A percentile compares a stretch with the other conserved stretches of the same genome.
Evolutionary conservation across 2,329 filamentous ascomycete species (phyloP).

Genomic region (Claviceps maximensis): DNA sequence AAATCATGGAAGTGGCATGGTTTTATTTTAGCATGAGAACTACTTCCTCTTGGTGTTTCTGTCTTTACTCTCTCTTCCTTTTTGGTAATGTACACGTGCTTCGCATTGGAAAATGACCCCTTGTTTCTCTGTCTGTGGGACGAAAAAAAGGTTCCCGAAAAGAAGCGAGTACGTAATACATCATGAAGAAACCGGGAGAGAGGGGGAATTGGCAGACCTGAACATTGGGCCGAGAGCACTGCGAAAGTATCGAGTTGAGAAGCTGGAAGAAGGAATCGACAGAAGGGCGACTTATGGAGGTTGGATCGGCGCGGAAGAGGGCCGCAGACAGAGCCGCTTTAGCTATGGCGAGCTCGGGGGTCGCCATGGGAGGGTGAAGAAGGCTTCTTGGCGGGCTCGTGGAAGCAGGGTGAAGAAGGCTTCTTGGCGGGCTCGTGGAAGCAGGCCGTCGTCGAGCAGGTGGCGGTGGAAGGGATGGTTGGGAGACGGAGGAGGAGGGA

Average conservation of each 20-base stretch:
- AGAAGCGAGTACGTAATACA: neutral
- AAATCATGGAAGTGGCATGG: constrained; percentile 1
- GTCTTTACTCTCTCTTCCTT: neutral
- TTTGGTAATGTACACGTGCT: too few species aligned
- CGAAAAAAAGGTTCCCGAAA: neutral
- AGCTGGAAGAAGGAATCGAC: constrained; percentile 56
- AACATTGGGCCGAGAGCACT: constrained; percentile 70
- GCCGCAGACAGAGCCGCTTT: constrained; percentile 66
- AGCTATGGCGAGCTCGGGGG: constrained; percentile 60
- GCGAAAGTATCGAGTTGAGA: constrained; percentile 50
- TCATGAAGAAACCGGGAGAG: neutral
- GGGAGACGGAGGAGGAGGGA: neutral
- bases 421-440: neutral
- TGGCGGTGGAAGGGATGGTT: neutral
- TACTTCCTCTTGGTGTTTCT: neutral
- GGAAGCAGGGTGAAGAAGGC: neutral
- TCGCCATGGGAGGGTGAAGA: constrained; percentile 37
- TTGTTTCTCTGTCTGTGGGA: neutral
- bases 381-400: neutral
- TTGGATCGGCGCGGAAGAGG: constrained; percentile 62
- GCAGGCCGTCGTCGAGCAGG: neutral
- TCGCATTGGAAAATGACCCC: neutral
- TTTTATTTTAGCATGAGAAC: constrained; percentile 7
- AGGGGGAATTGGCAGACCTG: constrained; percentile 56
- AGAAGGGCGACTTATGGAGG: constrained; percentile 51